These are phyloP conservation scores for Vigna hirtella DNA, from an alignment of 306 rosid species.

Conservation along the genomic window DNA sequence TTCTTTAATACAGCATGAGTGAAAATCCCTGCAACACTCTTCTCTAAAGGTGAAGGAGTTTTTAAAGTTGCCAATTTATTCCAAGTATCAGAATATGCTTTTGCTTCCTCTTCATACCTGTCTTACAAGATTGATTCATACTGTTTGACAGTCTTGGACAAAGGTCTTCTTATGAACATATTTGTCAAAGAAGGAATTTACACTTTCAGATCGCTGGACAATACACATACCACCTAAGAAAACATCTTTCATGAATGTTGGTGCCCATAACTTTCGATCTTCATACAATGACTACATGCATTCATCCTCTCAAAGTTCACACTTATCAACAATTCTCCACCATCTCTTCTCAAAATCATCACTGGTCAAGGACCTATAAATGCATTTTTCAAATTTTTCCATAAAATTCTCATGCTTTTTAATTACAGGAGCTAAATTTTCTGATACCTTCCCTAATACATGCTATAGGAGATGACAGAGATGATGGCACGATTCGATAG, in stretches of 20 bases:
- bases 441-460: constrained; percentile 83
- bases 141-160: constrained; percentile 80
- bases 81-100: constrained; percentile 96
- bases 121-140: constrained; percentile 88
- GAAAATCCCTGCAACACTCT: constrained; percentile 80
- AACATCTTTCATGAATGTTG: constrained; percentile 74
- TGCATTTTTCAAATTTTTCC: constrained; percentile 87
- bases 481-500: too few relatives aligned
- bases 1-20: constrained; percentile 87
- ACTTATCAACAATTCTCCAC: constrained; percentile 75
- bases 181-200: constrained; percentile 90
- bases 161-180: constrained; percentile 92
- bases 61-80: constrained; percentile 73
- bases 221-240: constrained; percentile 92
- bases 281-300: constrained; percentile 77
- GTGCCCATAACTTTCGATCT: constrained; percentile 89
- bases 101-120: constrained; percentile 98
- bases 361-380: constrained; percentile 75
- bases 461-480: constrained; percentile 63
- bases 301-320: constrained; percentile 82
- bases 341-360: constrained; percentile 95
- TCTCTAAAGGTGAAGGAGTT: constrained; percentile 97
- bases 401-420: constrained; percentile 77
- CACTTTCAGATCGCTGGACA: constrained; percentile 88
- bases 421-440: constrained; percentile 76